Base-by-base conservation (phyloP, 1,284 basidiomycete genomes). In the Ceratobasidium sp. region DNA sequence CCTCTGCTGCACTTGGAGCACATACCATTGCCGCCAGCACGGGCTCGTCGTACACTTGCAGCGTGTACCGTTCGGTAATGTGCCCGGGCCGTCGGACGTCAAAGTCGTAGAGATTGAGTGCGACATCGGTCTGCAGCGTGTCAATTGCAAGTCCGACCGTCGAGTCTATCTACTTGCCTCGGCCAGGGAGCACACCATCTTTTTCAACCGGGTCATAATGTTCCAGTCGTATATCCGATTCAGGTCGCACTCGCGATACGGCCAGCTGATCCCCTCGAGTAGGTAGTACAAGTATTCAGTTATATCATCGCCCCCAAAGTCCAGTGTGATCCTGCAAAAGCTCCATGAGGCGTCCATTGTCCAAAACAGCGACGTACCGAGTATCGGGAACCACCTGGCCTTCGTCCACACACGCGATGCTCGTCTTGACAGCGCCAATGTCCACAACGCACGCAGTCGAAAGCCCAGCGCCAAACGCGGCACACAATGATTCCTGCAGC, bases 371-470 rank as follows among this genome's bases (percentile, higher is more conserved):
- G 7, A 76, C 82, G 61, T 79, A 93, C 95, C 97, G 89, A 2
- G 95, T 95, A 78, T 99, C 98, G 1, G 92, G 82, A 31, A 96
- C 84, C 16, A 99, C 89, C 64, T 97, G 82, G 0, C 98, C 98
- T 80, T 99, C 98, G 77, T 99, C 98, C 7, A 99, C 93, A 80
- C 97, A 98, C 0, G 96, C 90, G 66, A 99, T 89, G 77, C 89
- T 94, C 1, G 93, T 96, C 76, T 87, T 89, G 29, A 87, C 88
- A 6, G 96, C 92, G 11, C 98, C 98, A 72, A 99, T 90, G 80
- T 99, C 95, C 43, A 99, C 93, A 2, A 99, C 94, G 80, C 97
- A 98, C 13, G 96, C 96, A 77, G 90, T 92, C 0, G 94, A 95
- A 74, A 98, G 91, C 13, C 98, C 98, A 1, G 97, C 95, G 22